These are phyloP conservation scores for Pseudogymnoascus sp. DNA, from an alignment of 2,329 filamentous ascomycete species.

Conservation along the genomic window DNA sequence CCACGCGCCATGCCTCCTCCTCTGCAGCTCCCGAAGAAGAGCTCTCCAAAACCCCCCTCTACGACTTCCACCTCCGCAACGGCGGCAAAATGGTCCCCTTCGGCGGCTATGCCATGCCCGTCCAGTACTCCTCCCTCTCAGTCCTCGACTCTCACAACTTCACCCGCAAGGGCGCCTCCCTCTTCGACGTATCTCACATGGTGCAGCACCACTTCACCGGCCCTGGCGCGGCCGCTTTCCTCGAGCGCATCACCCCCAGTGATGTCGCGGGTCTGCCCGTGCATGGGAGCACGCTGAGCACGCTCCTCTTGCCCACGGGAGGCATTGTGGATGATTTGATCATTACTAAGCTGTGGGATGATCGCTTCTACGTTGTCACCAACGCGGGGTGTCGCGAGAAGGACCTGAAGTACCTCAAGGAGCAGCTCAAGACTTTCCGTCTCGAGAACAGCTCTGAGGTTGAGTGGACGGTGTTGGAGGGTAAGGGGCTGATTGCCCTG, in stretches of 20 bases:
- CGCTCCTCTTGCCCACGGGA: constrained; percentile 73
- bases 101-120: constrained; percentile 85
- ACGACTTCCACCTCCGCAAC: constrained; percentile 67
- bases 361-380: constrained; percentile 85
- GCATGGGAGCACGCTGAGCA: constrained; percentile 75
- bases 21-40: constrained; percentile 22
- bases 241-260: constrained; percentile 77
- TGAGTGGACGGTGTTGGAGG: constrained; percentile 61
- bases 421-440: constrained; percentile 57
- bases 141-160: constrained; percentile 82
- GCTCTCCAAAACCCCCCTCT: constrained; percentile 61
- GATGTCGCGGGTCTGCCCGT: constrained; percentile 54
- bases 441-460: constrained; percentile 45
- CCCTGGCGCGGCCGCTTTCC: constrained; percentile 68
- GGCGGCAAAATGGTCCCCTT: constrained; percentile 97
- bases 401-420: constrained; percentile 68
- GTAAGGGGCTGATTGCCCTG: constrained; percentile 74
- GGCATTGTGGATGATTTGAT: constrained; percentile 95
- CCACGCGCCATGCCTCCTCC: constrained; percentile 19
- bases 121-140: constrained; percentile 72
- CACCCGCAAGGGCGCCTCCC: constrained; percentile 76
- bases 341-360: constrained; percentile 67
- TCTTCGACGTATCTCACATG: constrained; percentile 98
- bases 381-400: constrained; percentile 90
- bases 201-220: constrained; percentile 82